Base-by-base conservation (phyloP, 1,139 yeast species). In the Yamadazyma dushanensis region DNA sequence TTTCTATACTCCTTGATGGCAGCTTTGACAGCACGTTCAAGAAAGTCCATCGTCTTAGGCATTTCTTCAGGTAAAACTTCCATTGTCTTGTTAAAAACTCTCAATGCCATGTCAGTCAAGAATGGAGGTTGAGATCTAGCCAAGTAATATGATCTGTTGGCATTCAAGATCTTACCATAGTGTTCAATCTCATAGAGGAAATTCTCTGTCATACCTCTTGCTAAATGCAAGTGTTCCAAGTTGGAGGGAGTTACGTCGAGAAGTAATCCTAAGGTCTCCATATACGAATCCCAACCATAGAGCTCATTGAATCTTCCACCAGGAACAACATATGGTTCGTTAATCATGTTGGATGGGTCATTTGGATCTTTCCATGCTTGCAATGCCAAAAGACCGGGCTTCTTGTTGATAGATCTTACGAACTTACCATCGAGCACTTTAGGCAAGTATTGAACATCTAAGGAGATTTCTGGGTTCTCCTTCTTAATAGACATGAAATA, bases 101-200 rank as follows among this genome's bases (percentile, higher is more conserved):
- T 68, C 37, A 85, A 55, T 0, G 94, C 81, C 96, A 92, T 86
- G 58, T 92, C 98, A 0, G 97, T 92, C 45, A 94, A 66, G 55
- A 92, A 90, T n/a, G 98, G 98, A 2, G 98, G 98, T 60, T 94
- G 98, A 0, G 97, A 87, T 49, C 98, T 76, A 40, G 95, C 84
- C 39, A 92, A 66, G 55, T 88, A 94, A 62, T 94, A 92, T 1
- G 95, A 80, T 53, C 98, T 75, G 61, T 92, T 94, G 14, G 98
- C 98, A 59, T 94, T 94, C 49, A 92, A 71, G 36, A 92, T 85
- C 65, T 89, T 90, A 32, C 97, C 96, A 59, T 92, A 92, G 56
- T 92, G 82, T 34, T 80, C 70, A 52, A 92, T 89, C 56, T 94
- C 97, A 61, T 83, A 92, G 40, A 89, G 82, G 56, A 89, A 90